Conservation (phyloP, 345 rosid species). For the Erodium maritimum region DNA sequence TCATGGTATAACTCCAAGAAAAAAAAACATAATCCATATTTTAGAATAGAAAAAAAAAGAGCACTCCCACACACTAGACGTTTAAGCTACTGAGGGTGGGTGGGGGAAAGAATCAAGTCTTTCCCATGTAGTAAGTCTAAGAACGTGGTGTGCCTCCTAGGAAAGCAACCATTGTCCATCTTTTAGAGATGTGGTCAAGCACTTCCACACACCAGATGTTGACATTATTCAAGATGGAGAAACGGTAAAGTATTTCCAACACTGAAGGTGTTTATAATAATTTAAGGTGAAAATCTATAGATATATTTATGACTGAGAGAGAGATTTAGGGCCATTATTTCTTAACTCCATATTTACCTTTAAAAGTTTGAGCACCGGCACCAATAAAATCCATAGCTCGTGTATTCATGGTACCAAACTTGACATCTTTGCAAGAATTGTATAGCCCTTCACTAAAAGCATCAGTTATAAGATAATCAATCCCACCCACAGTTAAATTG, state of each 20-base stretch:
- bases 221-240: not conserved
- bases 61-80: no score
- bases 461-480: constrained; percentile 62
- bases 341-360: constrained; percentile 29
- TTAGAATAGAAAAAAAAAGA: no score
- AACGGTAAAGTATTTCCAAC: not conserved
- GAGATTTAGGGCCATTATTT: not conserved
- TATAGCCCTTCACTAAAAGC: constrained; percentile 71
- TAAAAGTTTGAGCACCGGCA: constrained; percentile 75
- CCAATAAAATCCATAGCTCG: constrained; percentile 74
- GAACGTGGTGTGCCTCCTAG: not conserved
- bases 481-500: constrained; percentile 72
- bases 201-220: not conserved
- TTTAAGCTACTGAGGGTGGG: no score
- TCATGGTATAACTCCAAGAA: not conserved
- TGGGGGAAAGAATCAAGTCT: no score
- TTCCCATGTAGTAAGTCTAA: no score
- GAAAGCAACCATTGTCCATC: not conserved
- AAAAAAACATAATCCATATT: no score
- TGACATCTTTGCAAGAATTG: constrained; percentile 89
- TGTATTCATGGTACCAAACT: constrained; percentile 86
- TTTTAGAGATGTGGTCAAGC: not conserved
- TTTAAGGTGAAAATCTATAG: not conserved
- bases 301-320: not conserved
- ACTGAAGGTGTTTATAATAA: not conserved